A percentile compares a stretch with the other conserved stretches of the same genome.
Conservation (phyloP, 345 rosid species). For the Noccaea caerulescens region DNA sequence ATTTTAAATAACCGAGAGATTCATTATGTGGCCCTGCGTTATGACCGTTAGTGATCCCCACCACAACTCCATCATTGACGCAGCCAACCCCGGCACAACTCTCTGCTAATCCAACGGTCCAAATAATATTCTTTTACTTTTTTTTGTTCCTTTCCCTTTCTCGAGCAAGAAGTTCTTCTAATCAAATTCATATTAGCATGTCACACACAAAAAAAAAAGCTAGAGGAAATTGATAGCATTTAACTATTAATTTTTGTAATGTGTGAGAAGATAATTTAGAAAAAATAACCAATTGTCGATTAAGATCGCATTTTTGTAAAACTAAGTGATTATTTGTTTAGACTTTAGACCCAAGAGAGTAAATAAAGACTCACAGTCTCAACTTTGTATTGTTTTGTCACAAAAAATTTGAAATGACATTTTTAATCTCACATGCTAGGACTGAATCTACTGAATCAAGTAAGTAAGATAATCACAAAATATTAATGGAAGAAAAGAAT, state of each 20-base stretch:
- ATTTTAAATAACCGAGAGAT: conserved; percentile 10
- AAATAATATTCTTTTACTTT: conserved; percentile 16
- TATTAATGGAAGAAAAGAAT: too few species aligned
- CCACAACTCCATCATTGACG: conserved; percentile 31
- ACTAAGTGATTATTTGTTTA: too few species aligned
- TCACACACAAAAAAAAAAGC: not conserved
- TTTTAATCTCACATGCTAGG: not conserved
- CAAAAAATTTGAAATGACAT: too few species aligned
- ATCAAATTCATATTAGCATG: not conserved
- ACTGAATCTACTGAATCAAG: not conserved
- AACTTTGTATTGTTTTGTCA: too few species aligned
- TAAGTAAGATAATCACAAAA: not conserved
- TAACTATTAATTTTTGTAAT: too few species aligned
- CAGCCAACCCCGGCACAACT: conserved; percentile 32
- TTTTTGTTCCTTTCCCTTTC: not conserved
- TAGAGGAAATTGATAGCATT: not conserved
- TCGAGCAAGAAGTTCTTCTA: not conserved
- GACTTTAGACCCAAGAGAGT: too few species aligned
- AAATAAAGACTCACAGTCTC: too few species aligned
- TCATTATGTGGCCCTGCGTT: conserved; percentile 21
- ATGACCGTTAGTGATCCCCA: conserved; percentile 34
- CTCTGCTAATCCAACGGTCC: conserved; percentile 40
- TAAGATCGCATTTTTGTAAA: not conserved
- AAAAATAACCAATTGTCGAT: not conserved
- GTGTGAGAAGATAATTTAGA: too few species aligned